Evolutionary conservation across 2,329 filamentous ascomycete species (phyloP), one percentile per base, ranked within the genome.

Genomic region (Cadophora sp.): DNA sequence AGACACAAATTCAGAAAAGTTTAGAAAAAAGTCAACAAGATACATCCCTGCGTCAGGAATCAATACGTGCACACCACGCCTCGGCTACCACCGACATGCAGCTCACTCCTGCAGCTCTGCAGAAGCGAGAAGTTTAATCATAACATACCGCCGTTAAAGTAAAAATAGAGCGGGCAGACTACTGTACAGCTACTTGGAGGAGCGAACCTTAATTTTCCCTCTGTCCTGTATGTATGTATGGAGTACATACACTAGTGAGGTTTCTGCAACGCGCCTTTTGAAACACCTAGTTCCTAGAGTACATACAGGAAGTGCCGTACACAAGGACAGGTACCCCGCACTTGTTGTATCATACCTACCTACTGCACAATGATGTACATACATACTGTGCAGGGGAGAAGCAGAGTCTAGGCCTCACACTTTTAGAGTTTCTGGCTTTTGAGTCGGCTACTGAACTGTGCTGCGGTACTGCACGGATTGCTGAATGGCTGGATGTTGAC

Each of bases 281-380:
- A 48, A 48, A 48, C 43, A 48, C 43, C 43, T 48, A 48, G 43
- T 43, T 4, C 40, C 40, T 43, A 11, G 12, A 43, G n/a, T 43
- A 43, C 40, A 43, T 34, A 59, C 55, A 24, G 34, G 2, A 27
- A 34, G 37, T 26, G n/a, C 22, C n/a, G 24, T 11, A 22, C 26
- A n/a, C n/a, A 12, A 37, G 34, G 34, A 37, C 34, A 37, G 34
- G 34, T 37, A 37, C 34, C 34, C 34, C 34, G 34, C 34, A 37
- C 34, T 37, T 37, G 34, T 12, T 12, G 34, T 9, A 37, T 37
- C 14, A 19, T 37, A 37, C 55, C 29, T 40, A 40, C 5, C 31
- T 37, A 40, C 31, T 59, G 56, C 31, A 40, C 34, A 24, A 59
- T 59, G 56, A 59, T 59, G 56, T 59, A 59, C 56, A 40, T 40